Conservation (phyloP, 208 protist species). For the Leishmania aethiopica region DNA sequence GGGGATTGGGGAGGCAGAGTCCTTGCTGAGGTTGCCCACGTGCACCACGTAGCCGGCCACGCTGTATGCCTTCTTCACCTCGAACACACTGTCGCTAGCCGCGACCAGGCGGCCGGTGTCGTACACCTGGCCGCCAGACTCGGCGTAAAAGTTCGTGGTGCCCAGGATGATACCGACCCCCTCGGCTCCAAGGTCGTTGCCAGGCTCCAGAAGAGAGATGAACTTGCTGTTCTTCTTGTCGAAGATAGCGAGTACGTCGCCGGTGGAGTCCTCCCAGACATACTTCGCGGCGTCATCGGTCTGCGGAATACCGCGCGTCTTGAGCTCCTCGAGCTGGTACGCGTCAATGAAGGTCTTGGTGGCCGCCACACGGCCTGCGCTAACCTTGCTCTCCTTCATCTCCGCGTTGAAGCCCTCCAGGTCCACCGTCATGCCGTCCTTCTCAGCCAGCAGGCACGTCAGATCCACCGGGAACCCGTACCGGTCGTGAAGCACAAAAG, state of each 20-base stretch:
- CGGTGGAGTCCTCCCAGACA: constrained; percentile 83
- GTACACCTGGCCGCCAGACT: constrained; percentile 97
- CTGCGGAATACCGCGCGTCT: constrained; percentile 63
- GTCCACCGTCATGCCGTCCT: constrained; percentile 91
- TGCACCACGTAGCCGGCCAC: constrained; percentile 97
- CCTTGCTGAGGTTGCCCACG: constrained; percentile 90
- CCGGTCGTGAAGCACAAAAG: constrained; percentile 95
- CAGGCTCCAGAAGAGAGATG: constrained; percentile 59
- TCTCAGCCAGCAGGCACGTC: constrained; percentile 97
- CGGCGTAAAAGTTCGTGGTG: constrained; percentile 98
- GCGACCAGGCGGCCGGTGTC: constrained; percentile 93
- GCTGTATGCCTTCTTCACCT: constrained; percentile 93
- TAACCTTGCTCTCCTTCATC: constrained; percentile 84
- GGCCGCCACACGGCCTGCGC: constrained; percentile 57
- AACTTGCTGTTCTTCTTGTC: constrained; percentile 74
- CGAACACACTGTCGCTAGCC: constrained; percentile 75
- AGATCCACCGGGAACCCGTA: constrained; percentile 99
- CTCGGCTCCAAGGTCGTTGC: constrained; percentile 56
- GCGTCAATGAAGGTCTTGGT: constrained; percentile 88
- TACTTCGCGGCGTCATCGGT: constrained; percentile 97
- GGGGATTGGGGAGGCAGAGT: constrained; percentile 61
- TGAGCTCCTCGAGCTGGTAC: constrained; percentile 87
- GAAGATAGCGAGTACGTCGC: constrained; percentile 85
- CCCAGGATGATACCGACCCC: constrained; percentile 94
- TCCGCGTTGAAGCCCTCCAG: constrained; percentile 82